phyloP scores from a whole-genome alignment of 257 asterid species.

The Oldenlandia corymbosa region DNA sequence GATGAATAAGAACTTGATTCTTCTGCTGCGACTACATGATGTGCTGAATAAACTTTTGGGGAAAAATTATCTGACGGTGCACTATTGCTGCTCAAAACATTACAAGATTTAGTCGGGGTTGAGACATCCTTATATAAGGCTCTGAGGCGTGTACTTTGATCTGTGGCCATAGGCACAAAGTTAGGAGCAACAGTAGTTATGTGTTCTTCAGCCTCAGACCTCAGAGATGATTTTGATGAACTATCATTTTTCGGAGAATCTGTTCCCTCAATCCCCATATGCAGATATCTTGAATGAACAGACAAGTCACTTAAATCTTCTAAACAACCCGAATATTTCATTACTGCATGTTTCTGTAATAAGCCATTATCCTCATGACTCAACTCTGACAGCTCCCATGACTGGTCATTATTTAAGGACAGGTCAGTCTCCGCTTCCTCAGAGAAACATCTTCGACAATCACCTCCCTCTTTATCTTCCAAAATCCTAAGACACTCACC shows the following conservation, averaged over 20 bases:
- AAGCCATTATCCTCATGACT: constrained; percentile 5
- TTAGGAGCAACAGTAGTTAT: background rate
- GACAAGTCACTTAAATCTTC: constrained; percentile 1
- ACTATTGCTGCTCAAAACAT: constrained; percentile 15
- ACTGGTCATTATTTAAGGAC: background rate
- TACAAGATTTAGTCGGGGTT: constrained; percentile 12
- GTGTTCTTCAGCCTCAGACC: constrained; percentile 3
- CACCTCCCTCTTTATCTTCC: constrained; percentile 16
- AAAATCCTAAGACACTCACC: constrained; percentile 21
- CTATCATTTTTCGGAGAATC: background rate
- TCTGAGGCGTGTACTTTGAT: constrained; percentile 21
- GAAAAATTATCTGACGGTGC: constrained; percentile 22
- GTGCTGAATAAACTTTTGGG: constrained; percentile 19
- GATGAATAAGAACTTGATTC: constrained; percentile 24
- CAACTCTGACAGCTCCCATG: constrained; percentile 1
- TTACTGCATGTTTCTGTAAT: background rate
- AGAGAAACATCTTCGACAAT: background rate
- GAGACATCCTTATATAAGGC: constrained; percentile 18
- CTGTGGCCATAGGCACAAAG: constrained; percentile 20
- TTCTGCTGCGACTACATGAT: constrained; percentile 16
- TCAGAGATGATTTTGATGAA: constrained; percentile 7
- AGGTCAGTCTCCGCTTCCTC: constrained; percentile 5
- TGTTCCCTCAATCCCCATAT: background rate
- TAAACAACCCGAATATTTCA: background rate
- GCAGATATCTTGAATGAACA: constrained; percentile 1